These are phyloP conservation scores for Kluyveromyces dobzhanskii DNA, from an alignment of 805 yeast species.

Conservation along the genomic window DNA sequence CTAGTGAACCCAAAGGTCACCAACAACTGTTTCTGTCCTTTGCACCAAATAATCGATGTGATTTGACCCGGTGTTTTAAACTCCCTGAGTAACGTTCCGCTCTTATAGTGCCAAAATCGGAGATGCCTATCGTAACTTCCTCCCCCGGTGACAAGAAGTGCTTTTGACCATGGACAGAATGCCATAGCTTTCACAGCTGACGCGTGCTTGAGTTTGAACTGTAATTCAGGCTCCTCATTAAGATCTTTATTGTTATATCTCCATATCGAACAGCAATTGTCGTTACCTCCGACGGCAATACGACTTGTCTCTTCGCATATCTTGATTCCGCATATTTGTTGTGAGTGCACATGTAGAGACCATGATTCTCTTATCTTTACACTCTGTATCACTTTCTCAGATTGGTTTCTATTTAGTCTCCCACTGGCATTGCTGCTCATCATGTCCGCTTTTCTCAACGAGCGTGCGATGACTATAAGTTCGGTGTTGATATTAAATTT, in stretches of 20 bases:
- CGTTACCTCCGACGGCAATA: slow-evolving; percentile 78
- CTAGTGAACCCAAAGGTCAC: slow-evolving; percentile 81
- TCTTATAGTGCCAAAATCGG: slow-evolving; percentile 75
- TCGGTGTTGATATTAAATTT: slow-evolving; percentile 29
- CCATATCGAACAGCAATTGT: slow-evolving; percentile 76
- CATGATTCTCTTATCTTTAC: slow-evolving; percentile 13
- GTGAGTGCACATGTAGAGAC: slow-evolving; percentile 40
- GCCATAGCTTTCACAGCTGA: slow-evolving; percentile 91
- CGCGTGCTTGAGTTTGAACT: slow-evolving; percentile 49
- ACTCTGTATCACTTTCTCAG: slow-evolving; percentile 3
- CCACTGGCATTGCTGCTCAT: not conserved
- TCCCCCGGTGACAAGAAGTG: slow-evolving; percentile 82
- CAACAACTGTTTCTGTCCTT: slow-evolving; percentile 49
- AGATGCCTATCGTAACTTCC: slow-evolving; percentile 77
- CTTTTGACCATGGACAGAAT: slow-evolving; percentile 83
- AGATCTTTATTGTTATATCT: slow-evolving; percentile 35
- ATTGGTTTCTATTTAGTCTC: not conserved
- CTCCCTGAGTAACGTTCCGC: slow-evolving; percentile 63
- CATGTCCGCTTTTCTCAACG: not conserved
- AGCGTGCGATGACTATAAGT: not conserved
- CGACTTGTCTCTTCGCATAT: slow-evolving; percentile 44
- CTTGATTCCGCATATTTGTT: slow-evolving; percentile 50
- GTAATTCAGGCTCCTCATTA: slow-evolving; percentile 32
- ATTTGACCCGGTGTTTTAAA: slow-evolving; percentile 61
- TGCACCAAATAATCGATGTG: slow-evolving; percentile 75